phyloP scores from a whole-genome alignment of 306 rosid species.

The Quercus gilva region DNA sequence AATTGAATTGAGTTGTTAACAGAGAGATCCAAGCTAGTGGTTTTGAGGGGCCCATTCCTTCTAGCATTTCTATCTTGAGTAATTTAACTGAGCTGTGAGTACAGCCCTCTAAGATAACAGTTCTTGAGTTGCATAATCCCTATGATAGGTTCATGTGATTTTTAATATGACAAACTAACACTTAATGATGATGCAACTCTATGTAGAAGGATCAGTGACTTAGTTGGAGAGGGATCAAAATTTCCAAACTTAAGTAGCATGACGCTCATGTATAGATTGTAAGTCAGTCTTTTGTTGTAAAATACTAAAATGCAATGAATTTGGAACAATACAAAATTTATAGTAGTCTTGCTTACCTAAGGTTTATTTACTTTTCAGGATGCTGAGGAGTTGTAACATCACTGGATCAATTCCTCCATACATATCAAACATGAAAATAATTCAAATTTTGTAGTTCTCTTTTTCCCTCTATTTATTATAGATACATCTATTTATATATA shows the following conservation, averaged over 20 bases:
- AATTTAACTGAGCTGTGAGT: slow-evolving; percentile 27
- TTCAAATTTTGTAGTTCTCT: too few species aligned
- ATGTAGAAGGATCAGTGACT: slow-evolving; percentile 32
- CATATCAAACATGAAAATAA: background rate
- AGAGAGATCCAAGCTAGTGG: slow-evolving; percentile 39
- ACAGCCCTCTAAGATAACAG: background rate
- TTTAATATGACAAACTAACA: background rate
- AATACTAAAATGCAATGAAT: background rate
- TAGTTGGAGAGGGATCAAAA: slow-evolving; percentile 7
- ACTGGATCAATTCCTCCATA: slow-evolving; percentile 7
- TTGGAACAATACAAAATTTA: background rate
- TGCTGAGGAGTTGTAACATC: slow-evolving; percentile 27
- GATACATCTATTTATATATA: too few species aligned
- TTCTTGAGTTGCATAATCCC: background rate
- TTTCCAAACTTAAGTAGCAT: slow-evolving; percentile 14
- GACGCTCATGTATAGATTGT: slow-evolving; percentile 7
- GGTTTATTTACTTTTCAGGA: slow-evolving; percentile 1
- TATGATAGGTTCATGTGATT: background rate
- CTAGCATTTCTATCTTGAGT: slow-evolving; percentile 20
- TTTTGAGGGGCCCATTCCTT: slow-evolving; percentile 28
- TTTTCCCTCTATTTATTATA: too few species aligned
- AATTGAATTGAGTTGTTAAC: background rate
- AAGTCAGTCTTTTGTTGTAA: background rate
- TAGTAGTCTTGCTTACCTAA: background rate
- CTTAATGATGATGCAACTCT: background rate